A percentile compares a stretch with the other conserved stretches of the same genome.
These are phyloP conservation scores for Leucoagaricus sp. DNA, from an alignment of 1,284 basidiomycete genomes.

Conservation along the genomic window DNA sequence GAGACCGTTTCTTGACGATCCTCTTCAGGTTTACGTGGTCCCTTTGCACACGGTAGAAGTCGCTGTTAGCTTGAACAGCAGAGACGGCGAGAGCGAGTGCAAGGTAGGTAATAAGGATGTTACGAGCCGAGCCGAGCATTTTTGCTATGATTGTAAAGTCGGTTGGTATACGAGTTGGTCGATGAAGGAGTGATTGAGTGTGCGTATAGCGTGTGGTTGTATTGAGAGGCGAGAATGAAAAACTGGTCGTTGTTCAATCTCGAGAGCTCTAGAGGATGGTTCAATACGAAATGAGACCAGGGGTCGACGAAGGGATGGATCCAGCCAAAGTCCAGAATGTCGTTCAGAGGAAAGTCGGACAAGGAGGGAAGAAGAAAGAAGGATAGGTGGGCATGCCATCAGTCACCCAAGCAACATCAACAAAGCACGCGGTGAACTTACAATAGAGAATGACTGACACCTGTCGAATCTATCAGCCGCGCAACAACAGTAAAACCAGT, in stretches of 20 bases:
- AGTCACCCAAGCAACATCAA: slow-evolving; percentile 9
- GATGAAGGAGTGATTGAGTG: slow-evolving; percentile 10
- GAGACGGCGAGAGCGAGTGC: slow-evolving; percentile 52
- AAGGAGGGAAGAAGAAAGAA: not conserved
- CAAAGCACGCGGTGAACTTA: slow-evolving; percentile 1
- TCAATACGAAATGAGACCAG: not conserved
- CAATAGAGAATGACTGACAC: slow-evolving; percentile 8
- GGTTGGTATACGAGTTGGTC: slow-evolving; percentile 10
- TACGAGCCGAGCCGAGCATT: slow-evolving; percentile 18
- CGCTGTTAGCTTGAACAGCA: slow-evolving; percentile 42
- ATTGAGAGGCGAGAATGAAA: not conserved
- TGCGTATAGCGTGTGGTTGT: slow-evolving; percentile 2
- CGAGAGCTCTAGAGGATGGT: not conserved
- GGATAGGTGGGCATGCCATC: not conserved
- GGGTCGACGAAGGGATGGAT: not conserved
- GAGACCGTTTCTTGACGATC: slow-evolving; percentile 56
- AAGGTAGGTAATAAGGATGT: slow-evolving; percentile 60
- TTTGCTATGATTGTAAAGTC: not conserved
- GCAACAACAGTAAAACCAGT: not conserved
- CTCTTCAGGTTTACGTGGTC: slow-evolving; percentile 63
- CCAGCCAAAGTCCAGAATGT: not conserved
- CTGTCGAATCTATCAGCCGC: slow-evolving; percentile 1
- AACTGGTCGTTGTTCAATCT: not conserved
- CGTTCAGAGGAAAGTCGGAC: not conserved
- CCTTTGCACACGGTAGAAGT: slow-evolving; percentile 43